phyloP scores from a whole-genome alignment of 768 basidiomycete species.

The Clavulina sp. region DNA sequence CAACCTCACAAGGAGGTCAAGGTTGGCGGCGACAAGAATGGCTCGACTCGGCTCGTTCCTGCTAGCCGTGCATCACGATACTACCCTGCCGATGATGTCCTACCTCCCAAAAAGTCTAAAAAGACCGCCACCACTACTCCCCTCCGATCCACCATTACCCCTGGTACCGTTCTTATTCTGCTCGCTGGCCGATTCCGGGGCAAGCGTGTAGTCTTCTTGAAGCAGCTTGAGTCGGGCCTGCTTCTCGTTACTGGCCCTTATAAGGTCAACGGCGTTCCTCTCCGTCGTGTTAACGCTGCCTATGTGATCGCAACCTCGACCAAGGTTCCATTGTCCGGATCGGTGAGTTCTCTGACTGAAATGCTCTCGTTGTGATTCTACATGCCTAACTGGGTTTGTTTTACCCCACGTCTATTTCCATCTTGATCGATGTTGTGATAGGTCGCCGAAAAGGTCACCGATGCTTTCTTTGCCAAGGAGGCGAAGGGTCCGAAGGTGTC shows the following conservation, averaged over 20 bases:
- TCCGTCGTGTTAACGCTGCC: slow-evolving; percentile 95
- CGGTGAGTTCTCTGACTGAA: slow-evolving; percentile 33
- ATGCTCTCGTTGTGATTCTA: neutral
- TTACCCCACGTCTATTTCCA: neutral
- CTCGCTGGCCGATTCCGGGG: slow-evolving; percentile 96
- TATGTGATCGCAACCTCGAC: slow-evolving; percentile 98
- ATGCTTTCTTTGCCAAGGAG: slow-evolving; percentile 83
- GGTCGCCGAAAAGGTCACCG: slow-evolving; percentile 82
- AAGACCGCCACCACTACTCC: slow-evolving; percentile 64
- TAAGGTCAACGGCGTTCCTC: slow-evolving; percentile 96
- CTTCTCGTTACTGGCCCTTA: slow-evolving; percentile 93
- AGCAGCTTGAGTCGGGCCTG: slow-evolving; percentile 83
- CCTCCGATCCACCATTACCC: slow-evolving; percentile 76
- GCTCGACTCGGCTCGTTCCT: slow-evolving; percentile 72
- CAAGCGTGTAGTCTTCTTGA: slow-evolving; percentile 96
- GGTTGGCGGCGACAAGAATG: slow-evolving; percentile 82
- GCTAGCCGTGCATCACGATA: slow-evolving; percentile 71
- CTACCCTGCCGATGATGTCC: slow-evolving; percentile 92
- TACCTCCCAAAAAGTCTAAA: slow-evolving; percentile 77
- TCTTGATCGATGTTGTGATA: slow-evolving; percentile 19
- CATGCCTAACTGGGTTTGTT: slow-evolving; percentile 6
- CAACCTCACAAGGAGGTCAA: slow-evolving; percentile 57
- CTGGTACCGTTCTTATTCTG: slow-evolving; percentile 88
- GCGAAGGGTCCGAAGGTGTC: slow-evolving; percentile 49
- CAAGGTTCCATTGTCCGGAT: slow-evolving; percentile 64